Evolutionary conservation across 345 rosid species (phyloP), one percentile per base, ranked within the genome.

Genomic region (Punica granatum): DNA sequence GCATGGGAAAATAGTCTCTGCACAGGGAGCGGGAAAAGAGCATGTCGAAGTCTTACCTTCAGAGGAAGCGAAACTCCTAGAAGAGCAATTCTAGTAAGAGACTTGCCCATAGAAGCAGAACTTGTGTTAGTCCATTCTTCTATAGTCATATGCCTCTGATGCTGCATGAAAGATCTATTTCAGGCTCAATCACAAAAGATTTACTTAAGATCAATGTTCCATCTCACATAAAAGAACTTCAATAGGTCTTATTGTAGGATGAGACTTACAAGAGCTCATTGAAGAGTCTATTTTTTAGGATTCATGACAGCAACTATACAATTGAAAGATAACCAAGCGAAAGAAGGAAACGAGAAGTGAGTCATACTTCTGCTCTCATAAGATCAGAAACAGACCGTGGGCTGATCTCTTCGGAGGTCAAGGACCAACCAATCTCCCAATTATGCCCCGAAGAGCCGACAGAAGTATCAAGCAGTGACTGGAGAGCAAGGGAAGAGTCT

Each of bases 361-460:
- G n/a, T 64, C 77, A 48, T 31, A 71, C 87, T 83, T 77, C 77
- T 14, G 68, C 77, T 69, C 36, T 70, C 72, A 73, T 64, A 68
- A 69, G 77, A 53, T 71, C 80, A 62, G 51, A 30, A 16, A 72
- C 68, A 56, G 80, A 72, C 76, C 76, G 86, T 53, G 81, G 67
- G 75, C 53, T 78, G 64, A 67, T 76, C 63, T 76, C 81, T 30
- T 79, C 71, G 23, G 90, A 80, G 58, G 87, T 88, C 69, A 91
- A 67, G 68, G 97, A 94, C 99, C 99, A 91, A 70, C 99, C 99
- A 68, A 85, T 72, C 80, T 94, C 97, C 97, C 97, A 94, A 69
- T 84, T 90, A 66, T 85, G 85, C 70, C 85, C 92, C 49, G 65
- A 49, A 44, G 85, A 79, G 69, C 92, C 85, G 28, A 80, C 82